Evolutionary conservation across 495 filamentous ascomycete genomes (phyloP).

Genomic region (Penicillium samsonianum): DNA sequence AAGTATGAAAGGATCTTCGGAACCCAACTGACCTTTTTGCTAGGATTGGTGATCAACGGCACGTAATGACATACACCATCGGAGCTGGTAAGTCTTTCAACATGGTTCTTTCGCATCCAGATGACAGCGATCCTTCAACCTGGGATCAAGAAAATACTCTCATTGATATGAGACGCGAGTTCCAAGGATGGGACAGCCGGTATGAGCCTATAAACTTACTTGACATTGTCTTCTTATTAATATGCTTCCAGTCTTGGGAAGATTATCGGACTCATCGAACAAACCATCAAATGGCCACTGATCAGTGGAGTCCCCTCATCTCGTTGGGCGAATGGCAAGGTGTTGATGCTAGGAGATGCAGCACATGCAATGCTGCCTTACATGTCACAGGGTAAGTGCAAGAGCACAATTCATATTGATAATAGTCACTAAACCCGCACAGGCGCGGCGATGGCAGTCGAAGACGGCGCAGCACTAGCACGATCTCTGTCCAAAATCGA

Average conservation of each 20-base stretch:
- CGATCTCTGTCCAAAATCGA: constrained; percentile 24
- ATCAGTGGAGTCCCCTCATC: constrained; percentile 23
- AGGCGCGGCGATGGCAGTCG: constrained; percentile 51
- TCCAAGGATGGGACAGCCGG: constrained; percentile 43
- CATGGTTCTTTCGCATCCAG: constrained; percentile 53
- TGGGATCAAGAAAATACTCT: constrained; percentile 40
- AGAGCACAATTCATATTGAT: background rate
- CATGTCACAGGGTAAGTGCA: constrained; percentile 41
- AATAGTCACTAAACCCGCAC: background rate
- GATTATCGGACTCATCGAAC: constrained; percentile 41
- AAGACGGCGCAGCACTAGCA: constrained; percentile 39
- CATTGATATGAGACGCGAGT: constrained; percentile 24
- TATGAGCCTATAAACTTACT: constrained; percentile 4
- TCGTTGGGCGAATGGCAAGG: constrained; percentile 36
- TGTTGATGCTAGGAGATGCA: constrained; percentile 49
- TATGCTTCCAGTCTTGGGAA: constrained; percentile 29
- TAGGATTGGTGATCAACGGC: constrained; percentile 38
- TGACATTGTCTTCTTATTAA: background rate
- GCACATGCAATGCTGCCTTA: constrained; percentile 55
- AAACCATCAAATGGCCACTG: constrained; percentile 45
- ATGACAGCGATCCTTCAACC: constrained; percentile 38
- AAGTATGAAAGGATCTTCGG: background rate
- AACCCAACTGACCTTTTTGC: background rate
- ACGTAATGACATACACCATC: constrained; percentile 56
- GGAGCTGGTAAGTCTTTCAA: constrained; percentile 50